A percentile compares a stretch with the other conserved stretches of the same genome.
Conservation (phyloP, 2,329 filamentous ascomycete species). For the Dothistroma pini region DNA sequence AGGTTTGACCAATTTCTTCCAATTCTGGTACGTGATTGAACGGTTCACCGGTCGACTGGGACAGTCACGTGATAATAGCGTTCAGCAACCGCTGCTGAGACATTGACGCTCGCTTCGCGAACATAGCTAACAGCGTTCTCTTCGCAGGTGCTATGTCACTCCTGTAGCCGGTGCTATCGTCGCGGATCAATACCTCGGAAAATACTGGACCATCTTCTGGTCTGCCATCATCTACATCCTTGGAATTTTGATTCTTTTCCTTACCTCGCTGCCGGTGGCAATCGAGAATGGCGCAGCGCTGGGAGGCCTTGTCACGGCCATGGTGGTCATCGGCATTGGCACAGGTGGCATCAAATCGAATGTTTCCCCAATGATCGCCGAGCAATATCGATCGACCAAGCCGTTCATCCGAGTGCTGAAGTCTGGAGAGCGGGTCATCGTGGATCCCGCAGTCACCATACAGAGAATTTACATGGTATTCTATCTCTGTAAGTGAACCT, state of each 20-base stretch:
- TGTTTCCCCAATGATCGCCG: slow-evolving; percentile 52
- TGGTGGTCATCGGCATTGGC: slow-evolving; percentile 66
- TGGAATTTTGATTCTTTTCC: slow-evolving; percentile 63
- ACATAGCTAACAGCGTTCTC: too few relatives aligned
- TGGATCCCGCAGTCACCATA: slow-evolving; percentile 45
- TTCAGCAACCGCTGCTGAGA: too few relatives aligned
- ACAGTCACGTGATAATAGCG: too few relatives aligned
- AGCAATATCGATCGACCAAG: slow-evolving; percentile 39
- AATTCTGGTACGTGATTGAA: slow-evolving; percentile 34
- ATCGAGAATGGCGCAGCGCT: slow-evolving; percentile 58
- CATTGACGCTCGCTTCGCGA: too few relatives aligned
- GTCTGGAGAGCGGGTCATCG: slow-evolving; percentile 43
- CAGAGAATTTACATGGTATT: slow-evolving; percentile 25
- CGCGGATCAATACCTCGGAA: slow-evolving; percentile 52
- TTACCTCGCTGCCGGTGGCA: slow-evolving; percentile 60
- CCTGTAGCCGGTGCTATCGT: slow-evolving; percentile 24
- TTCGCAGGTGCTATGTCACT: slow-evolving; percentile 17
- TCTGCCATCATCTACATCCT: slow-evolving; percentile 60
- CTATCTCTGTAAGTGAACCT: slow-evolving; percentile 37
- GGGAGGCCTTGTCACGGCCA: slow-evolving; percentile 58
- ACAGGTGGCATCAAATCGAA: slow-evolving; percentile 79
- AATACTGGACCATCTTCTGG: slow-evolving; percentile 66
- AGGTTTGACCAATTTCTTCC: slow-evolving; percentile 42
- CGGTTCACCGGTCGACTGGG: too few relatives aligned
- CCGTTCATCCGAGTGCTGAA: slow-evolving; percentile 38